Conservation (phyloP, 2,329 filamentous ascomycete species). For the Mollisiaceae sp. region DNA sequence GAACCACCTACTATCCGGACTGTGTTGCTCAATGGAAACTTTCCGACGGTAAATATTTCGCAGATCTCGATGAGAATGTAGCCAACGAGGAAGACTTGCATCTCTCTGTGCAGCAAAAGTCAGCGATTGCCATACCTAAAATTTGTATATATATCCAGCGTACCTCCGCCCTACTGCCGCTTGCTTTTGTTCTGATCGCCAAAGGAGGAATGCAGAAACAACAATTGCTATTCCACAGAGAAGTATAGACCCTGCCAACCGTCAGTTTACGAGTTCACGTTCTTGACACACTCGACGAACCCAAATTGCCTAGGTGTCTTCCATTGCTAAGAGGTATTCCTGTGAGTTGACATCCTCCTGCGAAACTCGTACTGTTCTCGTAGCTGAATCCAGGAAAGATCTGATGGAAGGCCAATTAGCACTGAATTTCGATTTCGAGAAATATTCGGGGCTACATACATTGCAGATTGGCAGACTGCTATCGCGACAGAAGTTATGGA, state of each 20-base stretch:
- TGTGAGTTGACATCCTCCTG: constrained; percentile 72
- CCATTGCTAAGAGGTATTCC: constrained; percentile 75
- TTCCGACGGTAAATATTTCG: constrained; percentile 95
- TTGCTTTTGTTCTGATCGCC: constrained; percentile 84
- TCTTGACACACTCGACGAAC: constrained; percentile 52
- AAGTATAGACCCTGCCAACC: constrained; percentile 77
- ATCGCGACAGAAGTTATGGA: constrained; percentile 80
- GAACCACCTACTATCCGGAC: constrained; percentile 71
- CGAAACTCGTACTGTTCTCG: constrained; percentile 26
- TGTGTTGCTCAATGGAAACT: constrained; percentile 74
- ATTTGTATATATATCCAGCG: constrained; percentile 11
- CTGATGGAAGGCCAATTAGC: constrained; percentile 48
- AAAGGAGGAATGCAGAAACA: constrained; percentile 69
- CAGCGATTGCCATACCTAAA: constrained; percentile 13
- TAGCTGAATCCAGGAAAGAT: constrained; percentile 59
- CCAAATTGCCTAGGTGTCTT: constrained; percentile 79
- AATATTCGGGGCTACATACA: constrained; percentile 58
- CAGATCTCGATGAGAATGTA: constrained; percentile 91
- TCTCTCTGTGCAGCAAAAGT: constrained; percentile 69
- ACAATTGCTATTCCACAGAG: constrained; percentile 79
- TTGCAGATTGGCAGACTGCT: constrained; percentile 85
- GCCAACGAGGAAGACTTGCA: constrained; percentile 88
- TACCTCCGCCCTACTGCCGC: constrained; percentile 93
- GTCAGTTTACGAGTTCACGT: constrained; percentile 44
- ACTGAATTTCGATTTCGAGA: constrained; percentile 8